These are phyloP conservation scores for Lactarius pseudohatsudake DNA, from an alignment of 768 basidiomycete species.

Conservation along the genomic window DNA sequence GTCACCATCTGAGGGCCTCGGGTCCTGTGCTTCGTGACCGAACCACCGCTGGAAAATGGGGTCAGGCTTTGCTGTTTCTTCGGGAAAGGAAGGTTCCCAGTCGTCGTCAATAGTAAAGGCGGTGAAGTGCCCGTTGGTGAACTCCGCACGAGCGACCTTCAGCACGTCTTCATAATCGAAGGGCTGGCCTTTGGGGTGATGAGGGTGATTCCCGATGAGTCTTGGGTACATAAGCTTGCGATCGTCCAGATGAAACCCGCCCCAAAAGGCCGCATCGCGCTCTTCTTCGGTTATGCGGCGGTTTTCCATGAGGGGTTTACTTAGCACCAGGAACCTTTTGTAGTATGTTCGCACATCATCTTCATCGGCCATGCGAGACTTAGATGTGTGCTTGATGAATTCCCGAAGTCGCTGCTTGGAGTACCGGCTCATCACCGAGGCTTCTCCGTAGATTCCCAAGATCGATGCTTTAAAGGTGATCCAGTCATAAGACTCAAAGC, in stretches of 20 bases:
- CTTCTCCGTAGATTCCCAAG: background rate
- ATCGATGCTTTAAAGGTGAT: background rate
- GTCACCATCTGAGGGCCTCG: background rate
- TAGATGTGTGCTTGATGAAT: background rate
- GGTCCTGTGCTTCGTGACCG: background rate
- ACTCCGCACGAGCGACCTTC: background rate
- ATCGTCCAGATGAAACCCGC: background rate
- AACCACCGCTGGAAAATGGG: background rate
- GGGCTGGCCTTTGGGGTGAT: background rate
- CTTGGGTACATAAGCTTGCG: no score
- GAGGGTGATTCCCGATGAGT: background rate
- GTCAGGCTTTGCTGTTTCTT: accelerated
- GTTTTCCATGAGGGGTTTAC: background rate
- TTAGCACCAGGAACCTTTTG: background rate
- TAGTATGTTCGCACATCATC: background rate
- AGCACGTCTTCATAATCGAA: background rate
- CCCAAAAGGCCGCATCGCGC: background rate
- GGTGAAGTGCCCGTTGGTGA: background rate
- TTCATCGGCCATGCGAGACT: background rate
- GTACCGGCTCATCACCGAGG: background rate
- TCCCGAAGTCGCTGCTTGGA: background rate
- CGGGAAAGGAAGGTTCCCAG: background rate
- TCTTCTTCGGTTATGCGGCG: background rate
- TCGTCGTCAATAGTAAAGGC: background rate
- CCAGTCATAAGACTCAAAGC: background rate